phyloP scores from a whole-genome alignment of 768 basidiomycete genomes.

The Sistotremastrum niveocremeum region DNA sequence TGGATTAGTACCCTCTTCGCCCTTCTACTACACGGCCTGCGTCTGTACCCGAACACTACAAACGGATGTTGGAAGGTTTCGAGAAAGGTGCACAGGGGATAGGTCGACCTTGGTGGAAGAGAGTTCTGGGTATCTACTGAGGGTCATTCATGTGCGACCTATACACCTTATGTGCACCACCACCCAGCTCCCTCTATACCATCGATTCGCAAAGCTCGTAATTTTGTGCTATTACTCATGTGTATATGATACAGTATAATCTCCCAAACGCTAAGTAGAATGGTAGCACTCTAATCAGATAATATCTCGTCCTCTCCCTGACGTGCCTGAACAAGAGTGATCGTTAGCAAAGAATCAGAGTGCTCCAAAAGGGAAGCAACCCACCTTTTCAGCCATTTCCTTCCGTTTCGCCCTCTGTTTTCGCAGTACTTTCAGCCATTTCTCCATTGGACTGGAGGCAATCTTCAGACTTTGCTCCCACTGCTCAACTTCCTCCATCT shows the following conservation, averaged over 20 bases:
- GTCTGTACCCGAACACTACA: constrained; percentile 62
- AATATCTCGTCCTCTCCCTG: constrained; percentile 59
- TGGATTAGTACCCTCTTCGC: constrained; percentile 5
- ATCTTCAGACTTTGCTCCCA: constrained; percentile 54
- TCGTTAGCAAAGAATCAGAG: background rate
- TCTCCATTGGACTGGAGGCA: constrained; percentile 65
- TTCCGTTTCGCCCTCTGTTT: constrained; percentile 69
- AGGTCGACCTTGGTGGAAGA: constrained; percentile 71
- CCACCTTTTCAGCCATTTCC: constrained; percentile 62
- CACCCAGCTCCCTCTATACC: constrained; percentile 12
- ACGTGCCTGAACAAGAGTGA: constrained; percentile 36
- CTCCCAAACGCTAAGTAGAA: background rate
- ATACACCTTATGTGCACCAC: background rate
- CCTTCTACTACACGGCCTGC: constrained; percentile 52
- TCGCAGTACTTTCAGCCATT: constrained; percentile 66
- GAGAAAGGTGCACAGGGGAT: constrained; percentile 70
- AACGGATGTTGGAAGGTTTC: constrained; percentile 57
- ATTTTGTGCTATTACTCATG: background rate
- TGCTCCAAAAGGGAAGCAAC: constrained; percentile 3
- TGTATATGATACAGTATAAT: background rate
- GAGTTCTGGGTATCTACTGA: constrained; percentile 52
- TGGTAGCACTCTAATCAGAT: constrained; percentile 23
- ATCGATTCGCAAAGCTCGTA: too few relatives aligned
- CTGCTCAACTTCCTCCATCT: constrained; percentile 48
- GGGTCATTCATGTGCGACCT: constrained; percentile 26